Evolutionary conservation across 2,329 filamentous ascomycete genomes (phyloP).

Genomic region (Colletotrichum neosansevieriae): DNA sequence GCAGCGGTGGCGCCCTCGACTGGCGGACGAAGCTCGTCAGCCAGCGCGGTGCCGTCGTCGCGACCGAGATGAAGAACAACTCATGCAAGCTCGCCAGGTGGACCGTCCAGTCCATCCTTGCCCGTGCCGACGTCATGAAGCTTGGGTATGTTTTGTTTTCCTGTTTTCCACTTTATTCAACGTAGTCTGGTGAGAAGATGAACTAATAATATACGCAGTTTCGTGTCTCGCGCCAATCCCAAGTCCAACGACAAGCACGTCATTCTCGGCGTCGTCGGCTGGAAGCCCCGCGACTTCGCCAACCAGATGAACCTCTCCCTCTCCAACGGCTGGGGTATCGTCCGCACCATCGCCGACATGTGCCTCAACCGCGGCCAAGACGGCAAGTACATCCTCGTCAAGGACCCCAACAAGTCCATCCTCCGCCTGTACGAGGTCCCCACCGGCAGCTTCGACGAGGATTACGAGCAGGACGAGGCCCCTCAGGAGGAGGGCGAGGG

Average conservation of each 20-base stretch:
- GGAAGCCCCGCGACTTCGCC: constrained; percentile 98
- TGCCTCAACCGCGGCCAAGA: constrained; percentile 77
- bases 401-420: constrained; percentile 97
- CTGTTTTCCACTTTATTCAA: not conserved
- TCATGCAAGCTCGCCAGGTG: constrained; percentile 97
- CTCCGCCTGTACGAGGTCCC: constrained; percentile 95
- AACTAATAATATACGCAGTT: constrained; percentile 66
- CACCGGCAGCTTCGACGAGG: constrained; percentile 88
- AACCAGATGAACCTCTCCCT: constrained; percentile 98
- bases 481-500: constrained; percentile 61
- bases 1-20: constrained; percentile 93
- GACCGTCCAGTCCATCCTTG: constrained; percentile 96
- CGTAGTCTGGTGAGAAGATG: not conserved
- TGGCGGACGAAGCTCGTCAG: constrained; percentile 95
- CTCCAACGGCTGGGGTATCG: constrained; percentile 98
- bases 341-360: constrained; percentile 98
- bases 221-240: constrained; percentile 94
- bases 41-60: constrained; percentile 96
- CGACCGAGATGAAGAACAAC: constrained; percentile 99
- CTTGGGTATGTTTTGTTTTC: constrained; percentile 75
- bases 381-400: constrained; percentile 84
- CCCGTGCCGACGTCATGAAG: constrained; percentile 99
- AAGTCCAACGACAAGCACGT: constrained; percentile 95
- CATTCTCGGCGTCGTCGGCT: constrained; percentile 93
- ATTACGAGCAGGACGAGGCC: constrained; percentile 76